phyloP scores from a whole-genome alignment of 2,329 filamentous ascomycete genomes.

The Fragosphaeria purpurea region DNA sequence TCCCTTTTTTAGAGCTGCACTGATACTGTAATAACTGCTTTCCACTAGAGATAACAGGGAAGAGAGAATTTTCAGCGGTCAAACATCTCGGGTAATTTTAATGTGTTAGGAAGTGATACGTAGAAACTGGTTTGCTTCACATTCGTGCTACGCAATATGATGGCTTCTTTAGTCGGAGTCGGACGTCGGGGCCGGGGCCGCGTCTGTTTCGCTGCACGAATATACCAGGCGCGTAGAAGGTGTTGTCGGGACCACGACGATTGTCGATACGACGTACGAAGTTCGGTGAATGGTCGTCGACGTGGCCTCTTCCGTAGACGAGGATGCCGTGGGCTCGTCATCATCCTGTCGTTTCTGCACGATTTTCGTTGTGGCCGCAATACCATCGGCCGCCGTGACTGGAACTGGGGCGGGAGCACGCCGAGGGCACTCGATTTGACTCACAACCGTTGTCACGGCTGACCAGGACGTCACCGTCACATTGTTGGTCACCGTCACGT shows the following conservation, averaged over 20 bases:
- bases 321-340: neutral
- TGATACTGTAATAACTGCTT: neutral
- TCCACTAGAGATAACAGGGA: too few species aligned
- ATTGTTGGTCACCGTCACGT: constrained; percentile 1
- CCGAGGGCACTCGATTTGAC: neutral
- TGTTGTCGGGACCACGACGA: neutral
- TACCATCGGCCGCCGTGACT: neutral
- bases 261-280: constrained; percentile 1
- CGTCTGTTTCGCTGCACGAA: constrained; percentile 1
- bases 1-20: neutral
- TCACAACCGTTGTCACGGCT: neutral
- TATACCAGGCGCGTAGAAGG: constrained; percentile 3
- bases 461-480: constrained; percentile 1
- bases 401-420: neutral
- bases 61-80: too few species aligned
- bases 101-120: too few species aligned
- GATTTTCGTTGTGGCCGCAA: neutral
- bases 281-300: constrained; percentile 3
- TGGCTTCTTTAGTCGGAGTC: neutral
- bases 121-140: neutral
- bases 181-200: neutral
- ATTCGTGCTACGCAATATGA: neutral
- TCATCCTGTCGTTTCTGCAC: neutral
- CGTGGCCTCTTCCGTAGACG: neutral
- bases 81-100: too few species aligned